Conservation (phyloP, 257 asterid genomes). For the Mitragyna speciosa region DNA sequence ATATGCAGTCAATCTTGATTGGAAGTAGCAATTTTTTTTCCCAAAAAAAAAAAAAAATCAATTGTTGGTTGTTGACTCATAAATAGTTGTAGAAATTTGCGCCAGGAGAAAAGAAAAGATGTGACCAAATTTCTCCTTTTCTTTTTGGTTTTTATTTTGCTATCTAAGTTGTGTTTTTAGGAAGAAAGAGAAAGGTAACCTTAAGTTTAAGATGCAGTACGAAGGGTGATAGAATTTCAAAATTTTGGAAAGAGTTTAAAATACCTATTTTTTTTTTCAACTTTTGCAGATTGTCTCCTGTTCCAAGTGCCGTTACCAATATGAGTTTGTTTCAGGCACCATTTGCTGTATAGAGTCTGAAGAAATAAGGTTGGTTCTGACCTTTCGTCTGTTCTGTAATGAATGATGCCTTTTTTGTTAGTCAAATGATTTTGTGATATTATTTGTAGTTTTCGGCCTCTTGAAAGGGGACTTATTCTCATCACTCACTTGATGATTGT, state of each 20-base stretch:
- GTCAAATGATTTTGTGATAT: not conserved
- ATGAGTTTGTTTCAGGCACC: constrained; percentile 85
- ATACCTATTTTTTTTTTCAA: not conserved
- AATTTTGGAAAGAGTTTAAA: not conserved
- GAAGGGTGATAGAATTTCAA: not conserved
- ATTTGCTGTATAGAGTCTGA: constrained; percentile 74
- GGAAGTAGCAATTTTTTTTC: not conserved
- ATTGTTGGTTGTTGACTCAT: not conserved
- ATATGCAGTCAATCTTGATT: not conserved
- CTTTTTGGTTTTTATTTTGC: not conserved
- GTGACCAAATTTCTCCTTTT: not conserved
- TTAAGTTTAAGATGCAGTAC: not conserved
- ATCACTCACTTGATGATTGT: not conserved
- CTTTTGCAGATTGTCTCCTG: constrained; percentile 76
- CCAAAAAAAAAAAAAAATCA: not conserved
- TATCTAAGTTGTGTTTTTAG: not conserved
- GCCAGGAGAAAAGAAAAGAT: not conserved
- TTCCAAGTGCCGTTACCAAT: constrained; percentile 89
- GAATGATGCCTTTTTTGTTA: constrained; percentile 2
- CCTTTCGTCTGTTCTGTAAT: constrained; percentile 11
- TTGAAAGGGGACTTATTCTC: not conserved
- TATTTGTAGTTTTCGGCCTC: constrained; percentile 9
- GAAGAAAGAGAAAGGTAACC: not conserved
- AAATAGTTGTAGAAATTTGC: not conserved
- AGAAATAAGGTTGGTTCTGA: constrained; percentile 68